A percentile compares a stretch with the other conserved stretches of the same genome.
Conservation (phyloP, 306 rosid species). For the Coriaria nepalensis region DNA sequence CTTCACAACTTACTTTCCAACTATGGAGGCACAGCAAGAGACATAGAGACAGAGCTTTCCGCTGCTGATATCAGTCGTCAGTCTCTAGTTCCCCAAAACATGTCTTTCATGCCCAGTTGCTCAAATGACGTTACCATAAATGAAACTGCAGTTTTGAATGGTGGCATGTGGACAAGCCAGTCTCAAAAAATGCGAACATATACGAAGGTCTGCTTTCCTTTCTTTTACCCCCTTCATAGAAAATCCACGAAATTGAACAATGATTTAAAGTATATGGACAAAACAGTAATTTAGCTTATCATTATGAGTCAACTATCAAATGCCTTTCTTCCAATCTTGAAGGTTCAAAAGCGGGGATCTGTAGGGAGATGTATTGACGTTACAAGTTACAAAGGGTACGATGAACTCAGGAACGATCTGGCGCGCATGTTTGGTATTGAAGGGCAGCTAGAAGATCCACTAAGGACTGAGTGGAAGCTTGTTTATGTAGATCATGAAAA, state of each 20-base stretch:
- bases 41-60: slow-evolving; percentile 83
- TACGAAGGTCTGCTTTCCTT: slow-evolving; percentile 56
- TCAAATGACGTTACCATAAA: slow-evolving; percentile 69
- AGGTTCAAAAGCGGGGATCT: slow-evolving; percentile 99
- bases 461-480: slow-evolving; percentile 89
- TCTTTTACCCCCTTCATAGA: not conserved
- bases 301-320: not conserved
- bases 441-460: slow-evolving; percentile 93
- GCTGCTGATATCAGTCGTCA: slow-evolving; percentile 87
- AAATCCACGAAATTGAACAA: too few species aligned
- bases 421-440: slow-evolving; percentile 98
- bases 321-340: slow-evolving; percentile 6
- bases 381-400: slow-evolving; percentile 79
- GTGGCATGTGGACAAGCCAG: slow-evolving; percentile 71
- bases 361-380: slow-evolving; percentile 97
- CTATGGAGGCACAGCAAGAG: slow-evolving; percentile 61
- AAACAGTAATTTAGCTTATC: too few species aligned
- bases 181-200: slow-evolving; percentile 83
- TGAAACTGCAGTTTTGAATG: slow-evolving; percentile 62
- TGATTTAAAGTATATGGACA: too few species aligned
- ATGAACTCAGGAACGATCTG: slow-evolving; percentile 74
- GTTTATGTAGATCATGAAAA: slow-evolving; percentile 95
- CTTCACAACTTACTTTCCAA: slow-evolving; percentile 83
- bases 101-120: slow-evolving; percentile 78
- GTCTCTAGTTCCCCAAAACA: slow-evolving; percentile 33